Conservation (phyloP, 495 filamentous ascomycete species). For the Clohesyomyces aquaticus region DNA sequence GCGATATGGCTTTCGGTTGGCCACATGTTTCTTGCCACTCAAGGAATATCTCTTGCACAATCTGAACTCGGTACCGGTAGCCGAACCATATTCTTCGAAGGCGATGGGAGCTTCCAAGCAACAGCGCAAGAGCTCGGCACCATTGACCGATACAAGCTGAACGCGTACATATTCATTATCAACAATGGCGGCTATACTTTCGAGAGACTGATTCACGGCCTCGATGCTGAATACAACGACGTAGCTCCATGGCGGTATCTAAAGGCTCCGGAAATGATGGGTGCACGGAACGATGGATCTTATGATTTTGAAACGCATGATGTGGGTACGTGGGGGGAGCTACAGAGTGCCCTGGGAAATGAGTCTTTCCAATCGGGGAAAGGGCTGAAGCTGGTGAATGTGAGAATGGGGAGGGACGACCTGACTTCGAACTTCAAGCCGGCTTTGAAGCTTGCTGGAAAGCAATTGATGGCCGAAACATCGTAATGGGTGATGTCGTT, state of each 20-base stretch:
- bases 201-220: slow-evolving; percentile 53
- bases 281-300: slow-evolving; percentile 48
- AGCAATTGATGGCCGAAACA: slow-evolving; percentile 19
- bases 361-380: slow-evolving; percentile 47
- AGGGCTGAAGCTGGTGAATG: slow-evolving; percentile 53
- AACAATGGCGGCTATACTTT: slow-evolving; percentile 55
- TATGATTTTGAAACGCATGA: slow-evolving; percentile 27
- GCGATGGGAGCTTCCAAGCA: slow-evolving; percentile 83
- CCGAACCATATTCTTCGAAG: slow-evolving; percentile 72
- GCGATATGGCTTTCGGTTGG: slow-evolving; percentile 54
- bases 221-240: slow-evolving; percentile 80
- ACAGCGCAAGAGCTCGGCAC: slow-evolving; percentile 84
- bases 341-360: slow-evolving; percentile 46
- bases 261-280: slow-evolving; percentile 51
- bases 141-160: slow-evolving; percentile 73
- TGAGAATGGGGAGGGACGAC: slow-evolving; percentile 55
- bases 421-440: slow-evolving; percentile 42
- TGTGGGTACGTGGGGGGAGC: slow-evolving; percentile 47
- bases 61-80: slow-evolving; percentile 42
- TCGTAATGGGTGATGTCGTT: no score
- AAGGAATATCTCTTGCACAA: slow-evolving; percentile 52
- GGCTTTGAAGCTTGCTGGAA: slow-evolving; percentile 35
- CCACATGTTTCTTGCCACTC: slow-evolving; percentile 54
- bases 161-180: slow-evolving; percentile 63
- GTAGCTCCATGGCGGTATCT: slow-evolving; percentile 71